Conservation (phyloP, 2,329 filamentous ascomycete species). For the Aspergillus vadensis region DNA sequence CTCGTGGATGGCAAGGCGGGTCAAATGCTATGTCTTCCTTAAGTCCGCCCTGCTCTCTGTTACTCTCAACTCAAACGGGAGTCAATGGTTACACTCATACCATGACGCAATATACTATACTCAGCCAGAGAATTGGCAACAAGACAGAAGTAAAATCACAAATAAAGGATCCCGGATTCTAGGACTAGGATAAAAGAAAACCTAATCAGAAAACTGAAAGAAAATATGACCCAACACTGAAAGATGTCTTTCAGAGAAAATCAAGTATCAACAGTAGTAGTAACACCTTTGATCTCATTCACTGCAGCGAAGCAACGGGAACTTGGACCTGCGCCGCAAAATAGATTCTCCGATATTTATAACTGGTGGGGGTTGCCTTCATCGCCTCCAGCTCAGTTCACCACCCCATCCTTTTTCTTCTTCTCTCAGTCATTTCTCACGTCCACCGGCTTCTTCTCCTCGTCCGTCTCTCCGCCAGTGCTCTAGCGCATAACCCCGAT, state of each 20-base stretch:
- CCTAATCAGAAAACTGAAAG: neutral
- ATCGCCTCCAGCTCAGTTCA: conserved; percentile 14
- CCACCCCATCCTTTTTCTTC: conserved; percentile 15
- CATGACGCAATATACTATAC: conserved; percentile 28
- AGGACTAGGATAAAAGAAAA: no score
- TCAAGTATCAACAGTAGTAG: no score
- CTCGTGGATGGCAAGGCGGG: conserved; percentile 82
- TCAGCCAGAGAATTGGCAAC: neutral
- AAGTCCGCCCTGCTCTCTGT: conserved; percentile 41
- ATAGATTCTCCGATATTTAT: conserved; percentile 41
- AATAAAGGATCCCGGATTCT: neutral
- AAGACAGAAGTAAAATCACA: neutral
- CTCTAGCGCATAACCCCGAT: neutral
- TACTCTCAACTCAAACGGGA: conserved; percentile 8
- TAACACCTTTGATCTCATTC: neutral
- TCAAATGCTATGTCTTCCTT: conserved; percentile 72
- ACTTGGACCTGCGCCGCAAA: conserved; percentile 34
- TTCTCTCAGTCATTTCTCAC: conserved; percentile 9
- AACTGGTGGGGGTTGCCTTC: conserved; percentile 30
- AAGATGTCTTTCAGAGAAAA: no score
- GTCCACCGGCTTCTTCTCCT: conserved; percentile 5
- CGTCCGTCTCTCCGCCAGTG: neutral
- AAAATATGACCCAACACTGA: neutral
- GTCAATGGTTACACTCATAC: conserved; percentile 21
- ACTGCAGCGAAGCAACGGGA: conserved; percentile 6